These are phyloP conservation scores for Coemansia sp. DNA, from an alignment of 192 early-diverging fungal species.

Conservation along the genomic window DNA sequence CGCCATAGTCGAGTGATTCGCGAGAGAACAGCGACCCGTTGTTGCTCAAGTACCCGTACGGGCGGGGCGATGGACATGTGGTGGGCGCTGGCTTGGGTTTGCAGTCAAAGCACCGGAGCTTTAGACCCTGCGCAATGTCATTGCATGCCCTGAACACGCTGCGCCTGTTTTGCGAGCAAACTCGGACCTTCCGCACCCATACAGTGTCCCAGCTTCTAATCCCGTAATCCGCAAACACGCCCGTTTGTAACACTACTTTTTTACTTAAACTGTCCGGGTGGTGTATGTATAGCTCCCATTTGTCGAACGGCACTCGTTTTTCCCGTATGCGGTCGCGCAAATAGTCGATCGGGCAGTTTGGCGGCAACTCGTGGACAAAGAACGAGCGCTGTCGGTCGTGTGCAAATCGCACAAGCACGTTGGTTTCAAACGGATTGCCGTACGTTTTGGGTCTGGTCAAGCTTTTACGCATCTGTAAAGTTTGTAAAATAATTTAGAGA, in stretches of 20 bases:
- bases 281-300: constrained; percentile 20
- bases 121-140: not conserved
- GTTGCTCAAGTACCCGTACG: constrained; percentile 11
- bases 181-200: not conserved
- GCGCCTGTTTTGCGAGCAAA: not conserved
- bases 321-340: constrained; percentile 12
- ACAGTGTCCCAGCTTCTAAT: constrained; percentile 34
- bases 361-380: constrained; percentile 34
- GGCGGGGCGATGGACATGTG: not conserved
- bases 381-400: constrained; percentile 17
- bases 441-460: constrained; percentile 9
- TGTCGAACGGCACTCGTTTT: not conserved
- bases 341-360: constrained; percentile 25
- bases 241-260: constrained; percentile 3
- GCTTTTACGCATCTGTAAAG: no score
- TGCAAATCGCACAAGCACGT: constrained; percentile 17
- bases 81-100: no score
- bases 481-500: not conserved
- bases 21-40: not conserved
- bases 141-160: not conserved
- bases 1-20: constrained; percentile 8
- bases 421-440: constrained; percentile 36
- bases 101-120: no score
- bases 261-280: not conserved
- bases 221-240: constrained; percentile 20